Base-by-base conservation (phyloP, 1,139 yeast species). In the Candida neerlandica region DNA sequence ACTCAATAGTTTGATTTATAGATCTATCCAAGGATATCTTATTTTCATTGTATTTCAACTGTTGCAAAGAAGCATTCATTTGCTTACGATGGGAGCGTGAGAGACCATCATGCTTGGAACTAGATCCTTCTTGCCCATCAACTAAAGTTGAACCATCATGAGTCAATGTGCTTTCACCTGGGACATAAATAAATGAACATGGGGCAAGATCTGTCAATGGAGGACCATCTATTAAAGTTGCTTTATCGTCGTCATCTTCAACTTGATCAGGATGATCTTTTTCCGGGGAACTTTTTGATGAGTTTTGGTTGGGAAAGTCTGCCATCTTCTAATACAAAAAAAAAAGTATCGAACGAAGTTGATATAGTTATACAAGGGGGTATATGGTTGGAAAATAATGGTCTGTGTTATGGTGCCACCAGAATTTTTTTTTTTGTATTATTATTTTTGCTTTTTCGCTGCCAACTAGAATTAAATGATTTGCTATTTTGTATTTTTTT, bases 41-140 rank as follows among this genome's bases (percentile, higher is more conserved):
- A 67, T 84, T 84, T 54, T 84, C 83, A 60, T 87, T 87, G 65
- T 86, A 89, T 51, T 82, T 86, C 27, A 84, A 65, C 59, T 89
- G 95, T 52, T 83, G 81, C 23, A 85, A 63, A 43, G 86, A 83
- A 16, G 84, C 66, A 58, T 74, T 66, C 39, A 73, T 39, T 43
- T 54, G 44, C 34, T 49, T 48, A 35, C 47, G 52, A 42, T 18
- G 40, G 44, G 30, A 45, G n/a, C 35, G 43, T 41, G 38, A 35
- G n/a, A 46, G 23, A 18, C 21, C 18, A 10, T 43, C 45, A n/a
- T 47, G 33, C 16, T 42, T 33, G 18, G 44, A 42, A 23, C 44
- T 42, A 19, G 45, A 45, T 23, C 60, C 59, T 14, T 52, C 54
- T 21, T 55, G 54, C 1, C 73, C 73, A 33, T 69, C 69, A n/a